Base-by-base conservation (phyloP, 371 early-diverging fungal genomes). In the Saksenaea oblongispora region DNA sequence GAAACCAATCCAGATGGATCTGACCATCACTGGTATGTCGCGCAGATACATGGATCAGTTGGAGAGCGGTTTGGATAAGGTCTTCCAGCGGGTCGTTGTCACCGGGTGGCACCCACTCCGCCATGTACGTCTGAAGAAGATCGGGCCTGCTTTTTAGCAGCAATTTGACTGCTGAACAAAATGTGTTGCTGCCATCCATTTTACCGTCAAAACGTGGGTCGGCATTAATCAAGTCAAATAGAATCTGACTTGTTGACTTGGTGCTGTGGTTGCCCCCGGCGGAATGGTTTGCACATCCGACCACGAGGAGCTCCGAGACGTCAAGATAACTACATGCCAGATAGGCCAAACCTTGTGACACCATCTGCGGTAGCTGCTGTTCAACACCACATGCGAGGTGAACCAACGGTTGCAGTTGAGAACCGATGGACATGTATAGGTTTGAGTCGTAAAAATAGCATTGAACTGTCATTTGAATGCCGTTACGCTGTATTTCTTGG, bases 331-430 rank as follows among this genome's bases (percentile, higher is more conserved):
- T 65, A 15, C 64, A 60, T 1, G 71, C 71, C 41, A 74, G 64
- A 57, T 76, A 74, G 28, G 79, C 79, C n/a, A 79, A 54, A 13
- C 72, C 76, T 60, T 79, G 72, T 2, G 64, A 57, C 14, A 76
- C 72, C 9, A 76, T 63, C 42, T 60, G 37, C 4, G 70, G 64
- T 24, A 79, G 51, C 7, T 66, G 63, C 27, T 72, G 67, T 57
- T 79, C 73, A n/a, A 79, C 54, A n/a, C 79, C 79, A 68, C 76
- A 76, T 4, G 71, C 62, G 3, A 76, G 56, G 26, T 79, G 79
- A 31, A 75, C 76, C 2, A 79, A 17, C 0, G 79, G 76, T 24
- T 79, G 79, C 4, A 79, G 59, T 55, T 76, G 79, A 8, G 74
- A 66, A 2, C 74, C 74, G 13, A 79, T 64, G 9, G 79, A 79